Conservation (phyloP, 768 basidiomycete genomes). For the Calvatia gigantea region DNA sequence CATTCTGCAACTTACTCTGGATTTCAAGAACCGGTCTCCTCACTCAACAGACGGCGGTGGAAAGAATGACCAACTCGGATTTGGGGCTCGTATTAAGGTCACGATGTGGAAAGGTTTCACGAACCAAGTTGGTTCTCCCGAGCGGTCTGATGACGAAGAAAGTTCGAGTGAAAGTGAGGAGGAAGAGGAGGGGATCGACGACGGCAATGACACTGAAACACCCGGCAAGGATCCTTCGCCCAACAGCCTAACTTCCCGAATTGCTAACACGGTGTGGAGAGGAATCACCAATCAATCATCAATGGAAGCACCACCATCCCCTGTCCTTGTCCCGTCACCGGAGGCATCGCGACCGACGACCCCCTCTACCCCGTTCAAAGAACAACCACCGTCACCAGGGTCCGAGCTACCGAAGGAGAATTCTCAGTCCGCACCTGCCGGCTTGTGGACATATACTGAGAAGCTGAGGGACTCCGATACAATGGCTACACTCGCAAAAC, state of each 20-base stretch:
- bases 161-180: conserved; percentile 33
- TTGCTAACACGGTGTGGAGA: conserved; percentile 64
- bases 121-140: conserved; percentile 41
- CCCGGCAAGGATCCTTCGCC: conserved; percentile 17
- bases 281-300: conserved; percentile 74
- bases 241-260: conserved; percentile 12
- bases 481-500: conserved; percentile 66
- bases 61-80: conserved; percentile 29
- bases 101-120: conserved; percentile 69
- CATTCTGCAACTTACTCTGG: conserved; percentile 63
- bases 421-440: conserved; percentile 22
- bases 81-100: conserved; percentile 55
- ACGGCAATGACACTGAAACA: conserved; percentile 45
- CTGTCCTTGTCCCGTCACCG: conserved; percentile 1
- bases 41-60: background rate
- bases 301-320: conserved; percentile 57
- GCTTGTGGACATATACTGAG: conserved; percentile 69
- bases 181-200: conserved; percentile 31
- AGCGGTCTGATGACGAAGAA: conserved; percentile 26
- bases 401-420: conserved; percentile 25
- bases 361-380: background rate
- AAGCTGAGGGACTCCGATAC: conserved; percentile 73
- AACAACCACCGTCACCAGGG: conserved; percentile 20
- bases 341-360: background rate
- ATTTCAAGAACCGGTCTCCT: conserved; percentile 39